phyloP scores from a whole-genome alignment of 2,329 filamentous ascomycete genomes.

The Ascochyta clinopodiicola region DNA sequence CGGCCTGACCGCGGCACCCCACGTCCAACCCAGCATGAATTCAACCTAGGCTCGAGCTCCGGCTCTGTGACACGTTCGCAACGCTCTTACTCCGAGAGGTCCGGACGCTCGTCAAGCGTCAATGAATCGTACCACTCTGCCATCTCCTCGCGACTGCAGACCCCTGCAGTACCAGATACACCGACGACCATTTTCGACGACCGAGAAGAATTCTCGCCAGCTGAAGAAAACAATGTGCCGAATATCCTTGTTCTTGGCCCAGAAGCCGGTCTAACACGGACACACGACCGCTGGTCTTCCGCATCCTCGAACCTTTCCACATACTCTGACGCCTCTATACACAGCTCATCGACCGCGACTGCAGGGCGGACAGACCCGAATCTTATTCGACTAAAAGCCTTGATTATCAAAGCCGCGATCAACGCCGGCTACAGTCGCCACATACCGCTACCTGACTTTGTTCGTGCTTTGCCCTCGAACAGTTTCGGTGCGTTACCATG shows the following conservation, averaged over 20 bases:
- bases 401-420: slow-evolving; percentile 85
- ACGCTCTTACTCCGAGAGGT: slow-evolving; percentile 43
- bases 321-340: slow-evolving; percentile 71
- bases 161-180: slow-evolving; percentile 72
- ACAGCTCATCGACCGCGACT: slow-evolving; percentile 74
- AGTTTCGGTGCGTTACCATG: slow-evolving; percentile 77
- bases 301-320: slow-evolving; percentile 75
- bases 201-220: slow-evolving; percentile 74
- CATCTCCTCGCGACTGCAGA: slow-evolving; percentile 45
- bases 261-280: slow-evolving; percentile 56
- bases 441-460: slow-evolving; percentile 72
- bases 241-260: slow-evolving; percentile 89
- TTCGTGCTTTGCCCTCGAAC: slow-evolving; percentile 75
- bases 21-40: slow-evolving; percentile 77
- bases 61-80: slow-evolving; percentile 45
- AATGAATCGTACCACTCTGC: slow-evolving; percentile 55
- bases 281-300: slow-evolving; percentile 80
- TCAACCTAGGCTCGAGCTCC: slow-evolving; percentile 52
- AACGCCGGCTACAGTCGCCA: slow-evolving; percentile 78
- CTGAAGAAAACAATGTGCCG: slow-evolving; percentile 74
- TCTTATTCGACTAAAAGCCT: slow-evolving; percentile 75
- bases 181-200: slow-evolving; percentile 96
- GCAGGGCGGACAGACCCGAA: slow-evolving; percentile 76
- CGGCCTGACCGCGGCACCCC: slow-evolving; percentile 86
- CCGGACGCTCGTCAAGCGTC: slow-evolving; percentile 52